Conservation (phyloP, 495 filamentous ascomycete genomes). For the Hypoxylon fragiforme region DNA sequence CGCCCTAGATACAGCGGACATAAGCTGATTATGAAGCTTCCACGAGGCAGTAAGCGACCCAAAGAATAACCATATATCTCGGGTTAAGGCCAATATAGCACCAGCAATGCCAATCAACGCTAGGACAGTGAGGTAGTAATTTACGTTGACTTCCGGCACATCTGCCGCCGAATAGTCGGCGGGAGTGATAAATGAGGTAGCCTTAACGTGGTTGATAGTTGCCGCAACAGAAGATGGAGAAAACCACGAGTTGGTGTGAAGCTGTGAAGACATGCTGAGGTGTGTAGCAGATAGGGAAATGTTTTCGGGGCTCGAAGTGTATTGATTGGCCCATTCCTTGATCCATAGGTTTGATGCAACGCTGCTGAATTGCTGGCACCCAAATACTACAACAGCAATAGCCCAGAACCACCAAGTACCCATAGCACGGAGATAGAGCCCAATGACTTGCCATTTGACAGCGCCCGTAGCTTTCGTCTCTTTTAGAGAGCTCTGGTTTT, state of each 20-base stretch:
- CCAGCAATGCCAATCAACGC: constrained; percentile 75
- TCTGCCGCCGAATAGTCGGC: constrained; percentile 36
- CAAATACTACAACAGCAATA: constrained; percentile 71
- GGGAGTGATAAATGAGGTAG: constrained; percentile 26
- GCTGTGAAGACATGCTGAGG: constrained; percentile 44
- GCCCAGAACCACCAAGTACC: constrained; percentile 95
- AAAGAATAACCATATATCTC: constrained; percentile 88
- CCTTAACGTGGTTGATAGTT: constrained; percentile 39
- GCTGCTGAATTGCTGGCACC: constrained; percentile 75
- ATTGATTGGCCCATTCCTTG: constrained; percentile 75
- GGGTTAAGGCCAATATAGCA: constrained; percentile 70
- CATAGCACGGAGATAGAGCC: constrained; percentile 85
- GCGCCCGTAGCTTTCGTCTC: constrained; percentile 82
- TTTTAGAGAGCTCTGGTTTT: constrained; percentile 52
- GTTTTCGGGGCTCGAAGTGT: constrained; percentile 42
- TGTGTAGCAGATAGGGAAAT: constrained; percentile 23
- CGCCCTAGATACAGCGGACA: constrained; percentile 79
- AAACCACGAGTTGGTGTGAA: constrained; percentile 23
- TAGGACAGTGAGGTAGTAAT: constrained; percentile 84
- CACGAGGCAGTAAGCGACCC: constrained; percentile 88
- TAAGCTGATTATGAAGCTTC: constrained; percentile 78
- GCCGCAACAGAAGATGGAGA: constrained; percentile 42
- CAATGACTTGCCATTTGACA: constrained; percentile 82
- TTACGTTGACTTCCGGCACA: constrained; percentile 67
- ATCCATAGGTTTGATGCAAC: constrained; percentile 94